These are phyloP conservation scores for Nitzschia palea DNA, from an alignment of 108 stramenopile species.

Conservation along the genomic window DNA sequence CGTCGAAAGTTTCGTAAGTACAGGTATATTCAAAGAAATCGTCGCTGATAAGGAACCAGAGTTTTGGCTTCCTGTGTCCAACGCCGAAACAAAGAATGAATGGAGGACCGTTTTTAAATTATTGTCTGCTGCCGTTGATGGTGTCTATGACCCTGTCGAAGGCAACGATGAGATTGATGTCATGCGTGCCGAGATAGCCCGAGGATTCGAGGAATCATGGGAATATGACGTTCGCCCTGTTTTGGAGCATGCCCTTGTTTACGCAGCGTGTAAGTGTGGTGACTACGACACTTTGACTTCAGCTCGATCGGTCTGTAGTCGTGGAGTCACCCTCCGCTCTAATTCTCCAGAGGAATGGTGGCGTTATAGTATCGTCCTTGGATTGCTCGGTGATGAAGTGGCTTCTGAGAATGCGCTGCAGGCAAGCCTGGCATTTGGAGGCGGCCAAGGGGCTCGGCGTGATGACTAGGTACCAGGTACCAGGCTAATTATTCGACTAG, in stretches of 20 bases:
- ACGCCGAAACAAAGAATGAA: conserved; percentile 36
- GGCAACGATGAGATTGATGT: conserved; percentile 30
- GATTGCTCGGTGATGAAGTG: conserved; percentile 74
- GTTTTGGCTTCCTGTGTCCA: conserved; percentile 42
- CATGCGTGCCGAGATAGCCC: conserved; percentile 11
- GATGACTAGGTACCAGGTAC: conserved; percentile 22
- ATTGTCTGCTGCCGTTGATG: conserved; percentile 47
- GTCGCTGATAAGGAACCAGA: conserved; percentile 45
- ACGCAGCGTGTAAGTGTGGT: conserved; percentile 70
- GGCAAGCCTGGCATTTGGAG: conserved; percentile 65
- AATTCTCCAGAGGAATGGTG: conserved; percentile 86
- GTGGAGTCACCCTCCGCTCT: conserved; percentile 77
- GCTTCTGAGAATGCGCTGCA: conserved; percentile 78
- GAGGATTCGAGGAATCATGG: conserved; percentile 49
- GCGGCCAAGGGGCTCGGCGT: conserved; percentile 55
- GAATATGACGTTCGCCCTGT: conserved; percentile 74
- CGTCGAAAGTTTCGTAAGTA: conserved; percentile 11
- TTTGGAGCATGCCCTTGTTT: conserved; percentile 69
- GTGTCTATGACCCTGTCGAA: conserved; percentile 32
- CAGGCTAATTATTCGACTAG: too few relatives aligned
- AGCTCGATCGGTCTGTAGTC: conserved; percentile 76
- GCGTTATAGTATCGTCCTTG: conserved; percentile 76
- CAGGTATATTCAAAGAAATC: conserved; percentile 28
- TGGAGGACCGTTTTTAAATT: conserved; percentile 56
- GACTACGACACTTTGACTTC: conserved; percentile 68